Evolutionary conservation across 306 rosid species (phyloP), one percentile per base, ranked within the genome.

Genomic region (Prunus davidiana): DNA sequence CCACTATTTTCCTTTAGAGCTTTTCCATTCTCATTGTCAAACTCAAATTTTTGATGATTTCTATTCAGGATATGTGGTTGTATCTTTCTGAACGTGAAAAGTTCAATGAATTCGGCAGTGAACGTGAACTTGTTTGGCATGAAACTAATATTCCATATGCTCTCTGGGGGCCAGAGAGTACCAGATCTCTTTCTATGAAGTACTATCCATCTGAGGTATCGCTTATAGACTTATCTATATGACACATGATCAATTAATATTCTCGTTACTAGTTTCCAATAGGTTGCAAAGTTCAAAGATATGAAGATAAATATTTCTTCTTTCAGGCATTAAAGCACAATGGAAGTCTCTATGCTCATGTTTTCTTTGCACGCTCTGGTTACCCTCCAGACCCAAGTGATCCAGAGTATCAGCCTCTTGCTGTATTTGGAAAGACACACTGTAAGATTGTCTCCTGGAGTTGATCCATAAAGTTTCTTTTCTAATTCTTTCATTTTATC

Each of bases 21-120:
- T 76, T 52, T 71, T 67, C 50, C 38, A 13, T 75, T 67, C 52
- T 41, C 68, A 64, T 63, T 83, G 67, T 68, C 12, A 24, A 9
- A 14, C 60, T 78, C 2, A 66, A 28, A 13, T 55, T 72, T 73
- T 76, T 71, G 51, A 18, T 54, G 19, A 55, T 67, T 83, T 72
- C 64, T 43, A 15, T 71, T 72, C 88, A 93, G 98, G 99, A 95
- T 76, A 89, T 95, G 99, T 95, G 99, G 99, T 41, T 95, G 27
- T 95, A 92, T 86, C 78, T 95, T 61, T 88, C 95, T 2, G 97
- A 92, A 84, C 80, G 72, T 13, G 93, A 92, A 66, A 89, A 86
- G 84, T 92, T 94, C 84, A 85, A 83, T 27, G 98, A 94, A 60
- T 92, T 94, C 64, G 89, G 91, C 65, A 57, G 69, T 80, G 98